These are phyloP conservation scores for Quercus robur DNA, from an alignment of 306 rosid genomes.

Conservation along the genomic window DNA sequence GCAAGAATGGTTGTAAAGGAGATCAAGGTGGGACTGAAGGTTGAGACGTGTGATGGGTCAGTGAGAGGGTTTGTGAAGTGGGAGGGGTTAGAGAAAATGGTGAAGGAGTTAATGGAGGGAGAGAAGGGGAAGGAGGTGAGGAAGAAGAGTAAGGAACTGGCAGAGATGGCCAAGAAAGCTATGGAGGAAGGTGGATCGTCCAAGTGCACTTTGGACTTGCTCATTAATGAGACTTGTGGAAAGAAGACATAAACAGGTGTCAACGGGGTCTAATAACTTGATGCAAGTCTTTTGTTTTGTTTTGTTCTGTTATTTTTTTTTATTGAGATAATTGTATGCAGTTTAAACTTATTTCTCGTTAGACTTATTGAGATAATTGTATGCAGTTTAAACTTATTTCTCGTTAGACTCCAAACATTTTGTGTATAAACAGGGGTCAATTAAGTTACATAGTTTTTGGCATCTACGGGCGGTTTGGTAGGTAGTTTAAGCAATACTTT, in stretches of 20 bases:
- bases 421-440: too few relatives aligned
- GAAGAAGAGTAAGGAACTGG: constrained; percentile 33
- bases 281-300: too few relatives aligned
- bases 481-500: too few relatives aligned
- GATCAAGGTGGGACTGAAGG: constrained; percentile 32
- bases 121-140: constrained; percentile 27
- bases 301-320: too few relatives aligned
- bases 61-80: constrained; percentile 34
- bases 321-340: too few relatives aligned
- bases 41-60: constrained; percentile 19
- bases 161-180: constrained; percentile 33
- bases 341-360: too few relatives aligned
- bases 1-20: constrained; percentile 49
- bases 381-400: too few relatives aligned
- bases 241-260: not conserved
- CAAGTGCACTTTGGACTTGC: constrained; percentile 8
- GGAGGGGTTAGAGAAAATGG: constrained; percentile 24
- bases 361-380: too few relatives aligned
- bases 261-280: too few relatives aligned
- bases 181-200: constrained; percentile 43
- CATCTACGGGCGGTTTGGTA: too few relatives aligned
- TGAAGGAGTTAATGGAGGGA: constrained; percentile 43
- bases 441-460: too few relatives aligned
- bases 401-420: too few relatives aligned
- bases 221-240: constrained; percentile 14